Evolutionary conservation across 1,284 basidiomycete genomes (phyloP).

Genomic region (Pulveroboletus sp.): DNA sequence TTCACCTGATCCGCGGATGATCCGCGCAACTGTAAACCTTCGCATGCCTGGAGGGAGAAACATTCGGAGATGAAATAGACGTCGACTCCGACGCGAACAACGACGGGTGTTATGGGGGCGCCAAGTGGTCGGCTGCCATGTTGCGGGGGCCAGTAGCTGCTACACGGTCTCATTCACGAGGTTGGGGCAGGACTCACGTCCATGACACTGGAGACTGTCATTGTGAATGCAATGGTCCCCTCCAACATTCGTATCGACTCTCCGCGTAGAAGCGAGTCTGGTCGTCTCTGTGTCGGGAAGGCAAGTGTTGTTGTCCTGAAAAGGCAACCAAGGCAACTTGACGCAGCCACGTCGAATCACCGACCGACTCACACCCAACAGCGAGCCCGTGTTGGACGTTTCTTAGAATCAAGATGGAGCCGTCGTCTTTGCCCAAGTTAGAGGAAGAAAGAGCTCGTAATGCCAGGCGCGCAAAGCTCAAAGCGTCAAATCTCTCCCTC

Average conservation of each 20-base stretch:
- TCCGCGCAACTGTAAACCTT: conserved; percentile 33
- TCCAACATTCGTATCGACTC: no score
- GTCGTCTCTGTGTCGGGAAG: no score
- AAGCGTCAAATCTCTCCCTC: conserved; percentile 51
- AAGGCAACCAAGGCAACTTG: conserved; percentile 21
- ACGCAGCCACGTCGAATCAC: conserved; percentile 16
- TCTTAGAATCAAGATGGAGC: conserved; percentile 20
- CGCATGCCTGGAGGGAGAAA: conserved; percentile 10
- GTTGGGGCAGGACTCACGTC: not conserved
- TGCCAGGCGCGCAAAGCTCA: conserved; percentile 57
- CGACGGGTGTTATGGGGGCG: not conserved
- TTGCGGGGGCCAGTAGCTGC: not conserved
- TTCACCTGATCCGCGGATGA: conserved; percentile 28
- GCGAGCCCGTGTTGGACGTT: not conserved
- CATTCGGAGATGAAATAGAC: conserved; percentile 34
- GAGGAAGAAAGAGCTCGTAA: conserved; percentile 67
- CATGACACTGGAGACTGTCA: not conserved
- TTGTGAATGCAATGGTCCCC: not conserved
- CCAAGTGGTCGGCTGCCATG: not conserved
- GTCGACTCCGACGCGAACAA: conserved; percentile 28
- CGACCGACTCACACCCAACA: conserved; percentile 14
- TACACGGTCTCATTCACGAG: not conserved
- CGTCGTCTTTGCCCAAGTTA: conserved; percentile 35
- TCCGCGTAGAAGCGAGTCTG: no score
- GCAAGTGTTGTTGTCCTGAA: conserved; percentile 16